Percentiles rank a stretch among this genome's conserved stretches.
Evolutionary conservation across 2,329 filamentous ascomycete genomes (phyloP).

Genomic region (Sporothrix humicola): DNA sequence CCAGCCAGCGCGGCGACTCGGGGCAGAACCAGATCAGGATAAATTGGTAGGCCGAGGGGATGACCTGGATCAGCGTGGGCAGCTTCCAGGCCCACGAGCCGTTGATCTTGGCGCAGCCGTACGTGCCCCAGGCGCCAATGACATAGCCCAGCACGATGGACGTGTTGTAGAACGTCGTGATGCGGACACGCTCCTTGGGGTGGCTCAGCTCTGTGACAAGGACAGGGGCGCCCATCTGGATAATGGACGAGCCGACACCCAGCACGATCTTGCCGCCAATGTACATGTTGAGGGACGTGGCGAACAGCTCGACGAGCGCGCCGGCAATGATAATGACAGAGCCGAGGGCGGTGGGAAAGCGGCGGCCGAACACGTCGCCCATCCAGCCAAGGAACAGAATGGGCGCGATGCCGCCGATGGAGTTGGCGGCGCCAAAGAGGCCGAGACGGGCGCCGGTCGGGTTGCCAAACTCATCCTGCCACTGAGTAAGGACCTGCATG

Average conservation of each 20-base stretch:
- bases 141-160: constrained; percentile 6
- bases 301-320: constrained; percentile 47
- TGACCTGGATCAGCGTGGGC: constrained; percentile 18
- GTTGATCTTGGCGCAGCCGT: constrained; percentile 16
- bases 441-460: constrained; percentile 48
- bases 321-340: constrained; percentile 50
- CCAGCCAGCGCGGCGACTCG: constrained; percentile 7
- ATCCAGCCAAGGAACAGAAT: constrained; percentile 48
- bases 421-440: constrained; percentile 49
- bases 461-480: constrained; percentile 49
- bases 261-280: constrained; percentile 49
- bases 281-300: constrained; percentile 47
- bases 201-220: constrained; percentile 50
- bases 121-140: constrained; percentile 12
- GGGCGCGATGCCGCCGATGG: constrained; percentile 50
- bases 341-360: constrained; percentile 46
- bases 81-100: constrained; percentile 15
- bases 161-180: constrained; percentile 39
- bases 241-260: constrained; percentile 47
- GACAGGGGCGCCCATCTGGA: constrained; percentile 52
- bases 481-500: constrained; percentile 48
- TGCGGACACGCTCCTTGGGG: constrained; percentile 45
- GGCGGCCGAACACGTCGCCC: constrained; percentile 46
- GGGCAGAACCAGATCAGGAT: constrained; percentile 9
- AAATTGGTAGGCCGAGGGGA: constrained; percentile 5